Percentiles rank a stretch among this genome's conserved stretches.
These are phyloP conservation scores for Vigna nakashimae DNA, from an alignment of 306 rosid species.

Conservation along the genomic window DNA sequence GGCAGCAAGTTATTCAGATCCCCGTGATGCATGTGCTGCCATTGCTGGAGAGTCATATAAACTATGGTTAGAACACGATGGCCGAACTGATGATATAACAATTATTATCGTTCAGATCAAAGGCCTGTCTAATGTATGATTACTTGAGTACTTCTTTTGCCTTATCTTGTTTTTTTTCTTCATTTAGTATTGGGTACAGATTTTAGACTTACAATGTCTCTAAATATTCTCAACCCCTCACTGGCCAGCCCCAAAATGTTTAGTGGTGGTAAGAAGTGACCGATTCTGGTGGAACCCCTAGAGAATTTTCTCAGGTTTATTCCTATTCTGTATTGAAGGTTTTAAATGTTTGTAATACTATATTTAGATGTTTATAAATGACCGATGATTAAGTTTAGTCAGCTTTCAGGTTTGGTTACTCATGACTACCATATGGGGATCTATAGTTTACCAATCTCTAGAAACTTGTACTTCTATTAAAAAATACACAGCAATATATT, in stretches of 20 bases:
- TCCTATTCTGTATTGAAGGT: slow-evolving; percentile 8
- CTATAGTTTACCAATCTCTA: neutral
- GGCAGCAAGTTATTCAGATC: slow-evolving; percentile 90
- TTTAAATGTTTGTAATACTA: slow-evolving; percentile 10
- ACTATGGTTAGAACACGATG: slow-evolving; percentile 87
- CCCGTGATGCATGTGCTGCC: slow-evolving; percentile 98
- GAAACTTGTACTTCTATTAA: slow-evolving; percentile 29
- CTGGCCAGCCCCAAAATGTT: too few species aligned
- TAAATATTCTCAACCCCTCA: neutral
- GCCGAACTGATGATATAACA: slow-evolving; percentile 95
- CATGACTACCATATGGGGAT: slow-evolving; percentile 16
- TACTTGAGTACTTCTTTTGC: slow-evolving; percentile 39
- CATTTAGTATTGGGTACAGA: slow-evolving; percentile 19
- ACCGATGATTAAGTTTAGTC: slow-evolving; percentile 16
- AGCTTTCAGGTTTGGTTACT: slow-evolving; percentile 10
- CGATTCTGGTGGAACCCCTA: neutral
- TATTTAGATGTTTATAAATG: neutral
- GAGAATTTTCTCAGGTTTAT: slow-evolving; percentile 20
- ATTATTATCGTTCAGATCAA: slow-evolving; percentile 88
- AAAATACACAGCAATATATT: neutral
- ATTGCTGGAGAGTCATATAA: slow-evolving; percentile 97
- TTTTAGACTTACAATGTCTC: slow-evolving; percentile 3
- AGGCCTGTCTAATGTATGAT: slow-evolving; percentile 82
- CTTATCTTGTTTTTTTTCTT: slow-evolving; percentile 14
- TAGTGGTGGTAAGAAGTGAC: neutral